phyloP scores from a whole-genome alignment of 2,329 filamentous ascomycete species.

The Ascochyta lentis region DNA sequence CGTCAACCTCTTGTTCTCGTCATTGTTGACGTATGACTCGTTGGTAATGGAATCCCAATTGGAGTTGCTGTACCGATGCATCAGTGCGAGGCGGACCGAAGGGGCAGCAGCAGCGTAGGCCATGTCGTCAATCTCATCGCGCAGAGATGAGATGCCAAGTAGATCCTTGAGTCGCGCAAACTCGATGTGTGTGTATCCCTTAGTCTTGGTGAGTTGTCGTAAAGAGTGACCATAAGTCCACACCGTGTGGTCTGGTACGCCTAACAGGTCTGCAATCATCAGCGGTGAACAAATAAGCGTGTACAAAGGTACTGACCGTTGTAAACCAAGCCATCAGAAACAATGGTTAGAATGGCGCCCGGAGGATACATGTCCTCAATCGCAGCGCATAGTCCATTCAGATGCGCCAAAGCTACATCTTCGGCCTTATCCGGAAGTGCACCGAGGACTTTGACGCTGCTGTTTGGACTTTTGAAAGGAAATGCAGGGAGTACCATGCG shows the following conservation, averaged over 20 bases:
- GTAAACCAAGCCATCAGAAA: constrained; percentile 53
- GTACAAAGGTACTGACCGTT: constrained; percentile 31
- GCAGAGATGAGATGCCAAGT: constrained; percentile 14
- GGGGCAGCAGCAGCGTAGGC: constrained; percentile 25
- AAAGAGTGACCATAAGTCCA: constrained; percentile 45
- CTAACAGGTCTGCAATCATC: constrained; percentile 44
- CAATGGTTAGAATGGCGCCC: constrained; percentile 49
- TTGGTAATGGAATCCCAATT: constrained; percentile 16
- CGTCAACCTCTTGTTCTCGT: constrained; percentile 22
- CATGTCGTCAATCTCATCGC: constrained; percentile 20
- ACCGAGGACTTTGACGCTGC: constrained; percentile 61
- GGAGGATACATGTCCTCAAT: constrained; percentile 50
- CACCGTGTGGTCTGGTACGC: constrained; percentile 51
- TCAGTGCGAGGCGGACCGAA: constrained; percentile 23
- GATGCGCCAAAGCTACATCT: constrained; percentile 49
- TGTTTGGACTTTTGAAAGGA: constrained; percentile 69
- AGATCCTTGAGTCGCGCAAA: constrained; percentile 25
- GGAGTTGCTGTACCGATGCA: constrained; percentile 24
- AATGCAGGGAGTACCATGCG: constrained; percentile 60
- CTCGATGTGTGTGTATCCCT: constrained; percentile 25
- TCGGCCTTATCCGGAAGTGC: constrained; percentile 53
- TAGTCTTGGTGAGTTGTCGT: constrained; percentile 16
- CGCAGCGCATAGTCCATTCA: constrained; percentile 51
- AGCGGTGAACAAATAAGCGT: background rate
- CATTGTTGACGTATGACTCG: constrained; percentile 15